Evolutionary conservation across 202 grass and related monocot species (phyloP).

Genomic region (Saccharum hybrid): DNA sequence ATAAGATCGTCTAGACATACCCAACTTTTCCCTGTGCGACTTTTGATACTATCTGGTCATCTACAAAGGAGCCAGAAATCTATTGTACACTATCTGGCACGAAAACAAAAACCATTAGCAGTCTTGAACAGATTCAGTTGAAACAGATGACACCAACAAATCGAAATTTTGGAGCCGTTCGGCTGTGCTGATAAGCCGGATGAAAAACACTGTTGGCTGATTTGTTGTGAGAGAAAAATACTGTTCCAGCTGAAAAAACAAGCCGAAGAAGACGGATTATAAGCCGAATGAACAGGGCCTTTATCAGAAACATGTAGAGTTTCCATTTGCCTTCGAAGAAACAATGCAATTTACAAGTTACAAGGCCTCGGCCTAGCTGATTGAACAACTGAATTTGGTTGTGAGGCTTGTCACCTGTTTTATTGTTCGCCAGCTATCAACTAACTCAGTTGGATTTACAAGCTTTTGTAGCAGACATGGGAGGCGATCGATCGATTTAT

Average conservation of each 20-base stretch:
- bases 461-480: background rate
- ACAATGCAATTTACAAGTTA: conserved; percentile 49
- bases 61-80: no score
- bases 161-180: background rate
- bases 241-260: no score
- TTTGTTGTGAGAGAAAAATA: no score
- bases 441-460: conserved; percentile 1
- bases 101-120: background rate
- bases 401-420: conserved; percentile 7
- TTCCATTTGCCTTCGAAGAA: conserved; percentile 33
- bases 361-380: conserved; percentile 6
- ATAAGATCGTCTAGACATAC: no score
- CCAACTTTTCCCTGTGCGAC: no score
- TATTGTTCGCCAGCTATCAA: conserved; percentile 25
- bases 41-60: no score
- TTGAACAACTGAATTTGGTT: conserved; percentile 32
- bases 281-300: no score
- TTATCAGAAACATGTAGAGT: background rate
- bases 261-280: no score
- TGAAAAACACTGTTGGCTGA: no score
- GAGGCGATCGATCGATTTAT: background rate
- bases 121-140: background rate
- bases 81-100: background rate
- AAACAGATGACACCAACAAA: background rate
- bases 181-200: no score